Evolutionary conservation across 352 stramenopile genomes (phyloP).

Genomic region (Phytophthora ramorum): DNA sequence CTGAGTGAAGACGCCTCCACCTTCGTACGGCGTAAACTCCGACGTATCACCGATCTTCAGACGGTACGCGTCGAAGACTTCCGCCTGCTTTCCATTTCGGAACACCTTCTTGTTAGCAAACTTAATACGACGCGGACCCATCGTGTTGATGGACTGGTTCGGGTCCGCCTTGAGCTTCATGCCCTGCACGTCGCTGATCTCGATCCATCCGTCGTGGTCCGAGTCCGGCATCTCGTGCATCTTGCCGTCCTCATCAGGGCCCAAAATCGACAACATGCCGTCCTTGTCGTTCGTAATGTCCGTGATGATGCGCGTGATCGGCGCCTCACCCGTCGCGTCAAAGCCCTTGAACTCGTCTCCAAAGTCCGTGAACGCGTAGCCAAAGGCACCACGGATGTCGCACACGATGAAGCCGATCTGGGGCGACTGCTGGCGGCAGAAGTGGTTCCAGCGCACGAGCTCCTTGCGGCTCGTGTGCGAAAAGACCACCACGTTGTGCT

Average conservation of each 20-base stretch:
- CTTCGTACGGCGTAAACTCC: conserved; percentile 82
- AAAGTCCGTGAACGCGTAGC: conserved; percentile 86
- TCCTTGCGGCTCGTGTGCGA: conserved; percentile 77
- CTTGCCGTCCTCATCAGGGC: conserved; percentile 85
- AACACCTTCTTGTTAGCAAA: conserved; percentile 90
- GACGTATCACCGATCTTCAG: conserved; percentile 87
- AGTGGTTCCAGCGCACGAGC: conserved; percentile 90
- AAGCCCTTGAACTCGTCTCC: conserved; percentile 78
- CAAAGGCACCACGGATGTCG: conserved; percentile 79
- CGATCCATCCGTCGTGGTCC: conserved; percentile 85
- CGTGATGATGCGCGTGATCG: conserved; percentile 89
- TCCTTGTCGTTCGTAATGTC: conserved; percentile 87
- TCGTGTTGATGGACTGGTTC: conserved; percentile 78
- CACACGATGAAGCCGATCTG: conserved; percentile 86
- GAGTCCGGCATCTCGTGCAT: conserved; percentile 91
- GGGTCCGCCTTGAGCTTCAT: conserved; percentile 71
- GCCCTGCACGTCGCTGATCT: conserved; percentile 86
- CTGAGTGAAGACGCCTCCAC: conserved; percentile 82
- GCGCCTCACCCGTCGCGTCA: conserved; percentile 82
- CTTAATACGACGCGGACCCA: conserved; percentile 75
- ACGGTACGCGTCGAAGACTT: conserved; percentile 86
- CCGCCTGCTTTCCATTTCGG: conserved; percentile 85
- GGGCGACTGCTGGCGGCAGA: conserved; percentile 82
- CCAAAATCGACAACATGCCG: conserved; percentile 76
- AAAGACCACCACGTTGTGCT: conserved; percentile 92